Percentiles rank a stretch among this genome's conserved stretches.
phyloP scores from a whole-genome alignment of 2,329 filamentous ascomycete genomes.

The Arthrobotrys musiformis region DNA sequence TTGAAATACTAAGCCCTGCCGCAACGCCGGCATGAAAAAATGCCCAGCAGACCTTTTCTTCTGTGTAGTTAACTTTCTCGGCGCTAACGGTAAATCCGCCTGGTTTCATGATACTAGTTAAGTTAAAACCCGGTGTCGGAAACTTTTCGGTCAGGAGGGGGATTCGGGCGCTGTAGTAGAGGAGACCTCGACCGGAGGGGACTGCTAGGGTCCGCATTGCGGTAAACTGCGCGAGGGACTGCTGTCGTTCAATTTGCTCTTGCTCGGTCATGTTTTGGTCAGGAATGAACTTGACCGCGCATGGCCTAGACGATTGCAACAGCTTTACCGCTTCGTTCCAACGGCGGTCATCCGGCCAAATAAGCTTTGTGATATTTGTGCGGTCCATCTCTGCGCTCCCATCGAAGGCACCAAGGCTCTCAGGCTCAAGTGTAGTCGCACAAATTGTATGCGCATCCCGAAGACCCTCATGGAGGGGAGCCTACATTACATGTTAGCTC shows the following conservation, averaged over 20 bases:
- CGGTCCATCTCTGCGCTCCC: constrained; percentile 85
- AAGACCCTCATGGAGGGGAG: constrained; percentile 73
- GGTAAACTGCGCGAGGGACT: constrained; percentile 85
- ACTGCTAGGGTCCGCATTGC: constrained; percentile 89
- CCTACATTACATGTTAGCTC: constrained; percentile 61
- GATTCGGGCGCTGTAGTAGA: constrained; percentile 86
- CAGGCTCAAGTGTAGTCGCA: constrained; percentile 65
- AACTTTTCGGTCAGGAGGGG: constrained; percentile 94
- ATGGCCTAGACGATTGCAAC: constrained; percentile 83
- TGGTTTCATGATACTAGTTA: constrained; percentile 91
- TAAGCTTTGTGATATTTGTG: constrained; percentile 80
- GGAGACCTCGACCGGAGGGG: constrained; percentile 83
- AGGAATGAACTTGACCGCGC: constrained; percentile 79
- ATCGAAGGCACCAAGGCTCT: constrained; percentile 71
- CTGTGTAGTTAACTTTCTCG: constrained; percentile 84
- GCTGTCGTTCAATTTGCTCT: constrained; percentile 89
- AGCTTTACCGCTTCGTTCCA: constrained; percentile 85
- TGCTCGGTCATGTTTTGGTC: constrained; percentile 84
- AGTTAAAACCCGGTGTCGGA: constrained; percentile 86
- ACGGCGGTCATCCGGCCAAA: constrained; percentile 91
- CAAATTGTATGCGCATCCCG: constrained; percentile 85
- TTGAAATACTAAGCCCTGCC: constrained; percentile 90
- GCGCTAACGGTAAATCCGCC: constrained; percentile 92
- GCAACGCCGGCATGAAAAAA: constrained; percentile 98
- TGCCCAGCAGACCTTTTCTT: constrained; percentile 97